A percentile compares a stretch with the other conserved stretches of the same genome.
Conservation (phyloP, 2,329 filamentous ascomycete genomes). For the Escovopsis sp. region DNA sequence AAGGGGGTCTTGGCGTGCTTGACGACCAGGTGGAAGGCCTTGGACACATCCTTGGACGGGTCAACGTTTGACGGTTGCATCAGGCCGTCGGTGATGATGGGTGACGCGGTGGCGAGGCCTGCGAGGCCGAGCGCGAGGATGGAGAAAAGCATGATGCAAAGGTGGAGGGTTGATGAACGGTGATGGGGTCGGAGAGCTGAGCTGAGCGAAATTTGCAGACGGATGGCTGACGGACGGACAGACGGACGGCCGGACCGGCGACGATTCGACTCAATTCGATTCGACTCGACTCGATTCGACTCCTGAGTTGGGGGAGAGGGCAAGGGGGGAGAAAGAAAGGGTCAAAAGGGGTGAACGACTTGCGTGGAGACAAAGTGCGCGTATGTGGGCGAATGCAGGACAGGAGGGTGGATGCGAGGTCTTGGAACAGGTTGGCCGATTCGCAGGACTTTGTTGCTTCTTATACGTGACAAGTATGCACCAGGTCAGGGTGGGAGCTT, state of each 20-base stretch:
- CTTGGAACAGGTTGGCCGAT: no score
- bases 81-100: constrained; percentile 3
- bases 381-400: no score
- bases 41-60: constrained; percentile 4
- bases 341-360: no score
- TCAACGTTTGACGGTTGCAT: constrained; percentile 2
- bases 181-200: neutral
- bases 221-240: neutral
- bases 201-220: neutral
- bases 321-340: no score
- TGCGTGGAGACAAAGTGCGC: no score
- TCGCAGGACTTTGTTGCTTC: no score
- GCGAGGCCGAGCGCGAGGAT: constrained; percentile 7
- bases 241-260: neutral
- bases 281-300: no score
- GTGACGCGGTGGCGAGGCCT: constrained; percentile 10
- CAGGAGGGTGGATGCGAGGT: no score
- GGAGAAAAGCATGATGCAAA: constrained; percentile 6
- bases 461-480: no score
- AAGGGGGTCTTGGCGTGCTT: constrained; percentile 27
- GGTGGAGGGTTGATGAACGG: neutral
- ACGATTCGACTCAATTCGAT: no score
- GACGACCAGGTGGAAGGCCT: constrained; percentile 25
- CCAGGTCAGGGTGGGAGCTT: no score
- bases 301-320: no score